Percentiles rank a stretch among this genome's conserved stretches.
Conservation (phyloP, 2,329 filamentous ascomycete species). For the Verticillium nubilum region DNA sequence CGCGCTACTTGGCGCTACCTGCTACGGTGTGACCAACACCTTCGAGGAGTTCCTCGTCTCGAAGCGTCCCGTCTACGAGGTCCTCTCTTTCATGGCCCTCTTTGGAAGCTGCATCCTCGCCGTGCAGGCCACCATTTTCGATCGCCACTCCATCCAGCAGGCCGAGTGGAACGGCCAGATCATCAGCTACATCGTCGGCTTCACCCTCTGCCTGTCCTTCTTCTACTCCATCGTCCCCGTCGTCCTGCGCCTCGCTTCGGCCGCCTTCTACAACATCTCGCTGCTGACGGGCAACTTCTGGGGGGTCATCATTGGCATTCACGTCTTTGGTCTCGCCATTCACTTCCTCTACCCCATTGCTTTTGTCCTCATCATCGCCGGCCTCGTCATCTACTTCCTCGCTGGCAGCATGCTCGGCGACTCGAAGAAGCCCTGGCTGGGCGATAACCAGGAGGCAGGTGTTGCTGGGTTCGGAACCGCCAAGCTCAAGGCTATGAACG, state of each 20-base stretch:
- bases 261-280: constrained; percentile 95
- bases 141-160: constrained; percentile 64
- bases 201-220: constrained; percentile 73
- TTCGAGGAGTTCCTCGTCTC: constrained; percentile 92
- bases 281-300: constrained; percentile 94
- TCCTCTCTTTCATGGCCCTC: constrained; percentile 83
- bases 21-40: constrained; percentile 88
- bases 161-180: constrained; percentile 63
- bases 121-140: constrained; percentile 85
- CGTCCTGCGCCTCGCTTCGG: constrained; percentile 81
- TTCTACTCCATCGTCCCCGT: constrained; percentile 89
- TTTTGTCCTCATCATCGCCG: constrained; percentile 85
- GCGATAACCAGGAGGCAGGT: constrained; percentile 76
- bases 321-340: constrained; percentile 73
- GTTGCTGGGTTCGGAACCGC: constrained; percentile 80
- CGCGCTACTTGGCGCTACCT: constrained; percentile 78
- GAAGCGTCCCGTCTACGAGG: constrained; percentile 84
- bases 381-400: constrained; percentile 82
- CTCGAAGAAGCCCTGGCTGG: constrained; percentile 91
- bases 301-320: constrained; percentile 87
- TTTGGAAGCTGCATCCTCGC: constrained; percentile 91
- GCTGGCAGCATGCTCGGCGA: constrained; percentile 79
- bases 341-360: constrained; percentile 94
- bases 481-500: constrained; percentile 65
- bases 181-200: constrained; percentile 81